Conservation (phyloP, 345 rosid genomes). For the Lumnitzera littorea region DNA sequence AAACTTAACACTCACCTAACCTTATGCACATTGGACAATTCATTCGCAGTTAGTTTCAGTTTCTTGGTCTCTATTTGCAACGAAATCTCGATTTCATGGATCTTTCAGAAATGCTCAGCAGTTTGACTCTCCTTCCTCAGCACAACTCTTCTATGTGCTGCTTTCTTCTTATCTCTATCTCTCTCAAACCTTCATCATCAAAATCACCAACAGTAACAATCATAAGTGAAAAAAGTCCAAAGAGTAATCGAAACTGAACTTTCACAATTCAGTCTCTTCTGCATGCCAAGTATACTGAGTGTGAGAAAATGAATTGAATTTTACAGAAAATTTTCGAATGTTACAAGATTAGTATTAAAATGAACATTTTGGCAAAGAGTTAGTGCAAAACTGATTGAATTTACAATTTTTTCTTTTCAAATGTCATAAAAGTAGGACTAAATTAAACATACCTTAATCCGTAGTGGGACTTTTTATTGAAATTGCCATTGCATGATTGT, state of each 20-base stretch:
- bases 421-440: too few species aligned
- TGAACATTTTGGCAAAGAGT: neutral
- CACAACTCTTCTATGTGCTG: slow-evolving; percentile 51
- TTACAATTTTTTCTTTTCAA: too few species aligned
- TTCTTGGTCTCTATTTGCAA: slow-evolving; percentile 43
- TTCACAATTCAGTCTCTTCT: too few species aligned
- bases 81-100: slow-evolving; percentile 37
- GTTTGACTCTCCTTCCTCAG: slow-evolving; percentile 71
- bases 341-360: neutral
- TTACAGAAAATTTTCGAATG: neutral
- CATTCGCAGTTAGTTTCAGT: slow-evolving; percentile 27
- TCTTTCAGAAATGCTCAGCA: slow-evolving; percentile 39
- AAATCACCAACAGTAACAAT: neutral
- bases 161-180: slow-evolving; percentile 46
- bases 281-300: too few species aligned
- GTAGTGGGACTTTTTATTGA: slow-evolving; percentile 41
- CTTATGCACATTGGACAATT: slow-evolving; percentile 46
- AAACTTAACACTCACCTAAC: slow-evolving; percentile 41
- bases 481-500: slow-evolving; percentile 8
- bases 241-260: neutral
- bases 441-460: slow-evolving; percentile 29
- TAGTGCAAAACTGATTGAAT: too few species aligned
- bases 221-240: neutral
- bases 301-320: neutral
- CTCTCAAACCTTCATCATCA: slow-evolving; percentile 55